Conservation (phyloP, 2,329 filamentous ascomycete species). For the Leptodontidium sp. region DNA sequence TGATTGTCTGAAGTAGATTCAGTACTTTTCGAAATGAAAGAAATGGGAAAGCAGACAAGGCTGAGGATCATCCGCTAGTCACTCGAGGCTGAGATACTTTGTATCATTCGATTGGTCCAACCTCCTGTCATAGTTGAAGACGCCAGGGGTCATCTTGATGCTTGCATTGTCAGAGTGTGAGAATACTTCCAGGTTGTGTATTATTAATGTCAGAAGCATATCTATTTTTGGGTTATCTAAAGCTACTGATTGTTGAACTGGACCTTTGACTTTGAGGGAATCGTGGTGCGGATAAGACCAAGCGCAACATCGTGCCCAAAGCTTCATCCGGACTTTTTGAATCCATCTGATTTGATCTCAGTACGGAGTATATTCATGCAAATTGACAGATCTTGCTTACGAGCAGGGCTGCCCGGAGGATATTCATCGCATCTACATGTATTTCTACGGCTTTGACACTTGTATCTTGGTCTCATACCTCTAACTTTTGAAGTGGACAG, state of each 20-base stretch:
- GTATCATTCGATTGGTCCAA: not conserved
- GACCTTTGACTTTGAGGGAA: not conserved
- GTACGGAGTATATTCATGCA: not conserved
- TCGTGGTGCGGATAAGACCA: not conserved
- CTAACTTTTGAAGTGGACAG: not conserved
- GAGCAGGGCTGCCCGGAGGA: not conserved
- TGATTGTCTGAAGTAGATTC: not conserved
- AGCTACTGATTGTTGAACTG: not conserved
- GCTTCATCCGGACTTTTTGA: not conserved
- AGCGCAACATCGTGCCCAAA: not conserved
- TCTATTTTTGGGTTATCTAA: not conserved
- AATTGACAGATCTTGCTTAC: not conserved
- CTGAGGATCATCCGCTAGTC: not conserved
- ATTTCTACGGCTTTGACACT: too few species aligned
- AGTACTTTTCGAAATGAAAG: not conserved
- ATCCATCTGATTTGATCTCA: not conserved
- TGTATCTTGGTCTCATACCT: too few species aligned
- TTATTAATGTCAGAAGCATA: not conserved
- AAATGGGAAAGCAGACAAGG: not conserved
- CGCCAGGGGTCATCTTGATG: not conserved
- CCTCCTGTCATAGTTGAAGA: not conserved
- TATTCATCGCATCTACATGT: not conserved
- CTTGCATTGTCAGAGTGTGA: not conserved
- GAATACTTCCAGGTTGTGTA: not conserved
- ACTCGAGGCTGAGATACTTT: constrained; percentile 1